phyloP scores from a whole-genome alignment of 805 yeast genomes.

The Nakazawaea molendinolei region DNA sequence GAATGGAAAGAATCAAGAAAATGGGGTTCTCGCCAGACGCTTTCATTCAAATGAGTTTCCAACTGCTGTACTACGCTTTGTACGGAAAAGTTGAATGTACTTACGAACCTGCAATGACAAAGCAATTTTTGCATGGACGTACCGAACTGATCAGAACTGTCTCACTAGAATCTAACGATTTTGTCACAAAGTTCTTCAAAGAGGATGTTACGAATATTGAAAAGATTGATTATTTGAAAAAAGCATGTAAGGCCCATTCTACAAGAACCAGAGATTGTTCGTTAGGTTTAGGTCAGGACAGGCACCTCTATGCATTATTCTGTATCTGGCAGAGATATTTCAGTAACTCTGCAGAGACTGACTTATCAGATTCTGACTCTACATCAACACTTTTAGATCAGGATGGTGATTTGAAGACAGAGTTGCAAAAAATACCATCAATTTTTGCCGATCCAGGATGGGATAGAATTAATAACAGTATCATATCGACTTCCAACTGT shows the following conservation, averaged over 20 bases:
- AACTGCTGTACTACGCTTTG: constrained; percentile 84
- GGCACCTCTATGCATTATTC: constrained; percentile 82
- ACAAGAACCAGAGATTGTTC: constrained; percentile 63
- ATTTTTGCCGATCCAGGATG: constrained; percentile 84
- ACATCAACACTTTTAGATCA: constrained; percentile 23
- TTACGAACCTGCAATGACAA: constrained; percentile 96
- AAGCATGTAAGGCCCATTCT: constrained; percentile 69
- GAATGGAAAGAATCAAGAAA: constrained; percentile 70
- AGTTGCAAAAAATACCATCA: constrained; percentile 48
- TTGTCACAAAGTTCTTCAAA: constrained; percentile 82
- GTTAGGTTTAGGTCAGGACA: constrained; percentile 82
- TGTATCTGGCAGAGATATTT: constrained; percentile 77
- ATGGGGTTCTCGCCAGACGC: constrained; percentile 94
- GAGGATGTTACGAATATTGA: constrained; percentile 46
- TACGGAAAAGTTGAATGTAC: constrained; percentile 92
- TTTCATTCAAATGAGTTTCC: constrained; percentile 88
- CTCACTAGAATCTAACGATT: constrained; percentile 68
- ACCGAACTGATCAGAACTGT: constrained; percentile 91
- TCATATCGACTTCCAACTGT: constrained; percentile 81
- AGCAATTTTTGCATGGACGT: constrained; percentile 78
- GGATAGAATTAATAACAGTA: constrained; percentile 76
- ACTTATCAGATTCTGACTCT: constrained; percentile 23
- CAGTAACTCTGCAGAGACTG: constrained; percentile 18
- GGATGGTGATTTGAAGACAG: constrained; percentile 16
- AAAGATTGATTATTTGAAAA: constrained; percentile 52